phyloP scores from a whole-genome alignment of 2,329 filamentous ascomycete genomes.

The Helminthosporium solani region DNA sequence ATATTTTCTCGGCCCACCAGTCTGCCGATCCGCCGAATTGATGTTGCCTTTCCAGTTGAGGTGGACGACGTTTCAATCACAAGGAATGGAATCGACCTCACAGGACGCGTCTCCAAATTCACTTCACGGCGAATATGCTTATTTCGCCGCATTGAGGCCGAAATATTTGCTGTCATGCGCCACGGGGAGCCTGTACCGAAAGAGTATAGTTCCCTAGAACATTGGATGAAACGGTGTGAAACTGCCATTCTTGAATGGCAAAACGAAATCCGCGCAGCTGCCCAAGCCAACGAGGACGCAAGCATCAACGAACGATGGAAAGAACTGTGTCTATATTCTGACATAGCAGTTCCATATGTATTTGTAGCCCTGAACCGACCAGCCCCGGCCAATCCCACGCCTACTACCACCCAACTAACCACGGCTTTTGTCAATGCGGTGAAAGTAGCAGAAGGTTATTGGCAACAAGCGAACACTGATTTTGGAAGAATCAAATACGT shows the following conservation, averaged over 20 bases:
- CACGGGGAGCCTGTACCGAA: slow-evolving; percentile 33
- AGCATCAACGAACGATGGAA: slow-evolving; percentile 32
- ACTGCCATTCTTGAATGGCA: slow-evolving; percentile 33
- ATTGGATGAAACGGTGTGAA: slow-evolving; percentile 33
- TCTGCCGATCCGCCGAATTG: slow-evolving; percentile 31
- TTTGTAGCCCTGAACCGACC: slow-evolving; percentile 34
- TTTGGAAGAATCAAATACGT: slow-evolving; percentile 42
- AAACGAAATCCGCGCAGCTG: slow-evolving; percentile 29
- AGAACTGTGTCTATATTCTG: slow-evolving; percentile 38
- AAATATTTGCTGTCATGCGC: slow-evolving; percentile 36
- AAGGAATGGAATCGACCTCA: slow-evolving; percentile 23
- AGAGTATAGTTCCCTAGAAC: slow-evolving; percentile 24
- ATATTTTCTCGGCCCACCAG: slow-evolving; percentile 35
- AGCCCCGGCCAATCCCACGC: slow-evolving; percentile 26
- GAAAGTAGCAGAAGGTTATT: slow-evolving; percentile 36
- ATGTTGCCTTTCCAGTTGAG: slow-evolving; percentile 35
- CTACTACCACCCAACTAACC: slow-evolving; percentile 30
- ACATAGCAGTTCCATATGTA: slow-evolving; percentile 36
- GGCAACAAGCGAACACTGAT: slow-evolving; percentile 34
- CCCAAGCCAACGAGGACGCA: slow-evolving; percentile 29
- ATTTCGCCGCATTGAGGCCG: slow-evolving; percentile 37
- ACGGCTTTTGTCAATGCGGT: slow-evolving; percentile 31
- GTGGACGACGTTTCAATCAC: slow-evolving; percentile 39
- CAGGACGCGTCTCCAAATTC: slow-evolving; percentile 37
- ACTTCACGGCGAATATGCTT: slow-evolving; percentile 37